Evolutionary conservation across 345 rosid genomes (phyloP), one percentile per base, ranked within the genome.

Genomic region (Salix brachista): DNA sequence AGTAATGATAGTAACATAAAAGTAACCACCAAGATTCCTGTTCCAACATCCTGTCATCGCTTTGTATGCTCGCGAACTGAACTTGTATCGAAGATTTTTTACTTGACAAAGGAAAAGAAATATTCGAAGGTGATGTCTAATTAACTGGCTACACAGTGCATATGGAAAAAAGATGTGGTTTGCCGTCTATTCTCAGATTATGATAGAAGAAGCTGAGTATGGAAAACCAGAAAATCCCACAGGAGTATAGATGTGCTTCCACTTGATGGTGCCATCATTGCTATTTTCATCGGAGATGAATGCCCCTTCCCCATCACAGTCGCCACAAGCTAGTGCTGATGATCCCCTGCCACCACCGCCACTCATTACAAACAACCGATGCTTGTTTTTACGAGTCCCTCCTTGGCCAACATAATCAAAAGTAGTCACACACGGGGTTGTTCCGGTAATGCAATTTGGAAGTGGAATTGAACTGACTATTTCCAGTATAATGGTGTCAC

Each of bases 191-290:
- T 56, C 39, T 78, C 70, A 80, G 28, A 84, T 39, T 41, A 70
- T 61, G 34, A 84, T 19, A 23, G 32, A 30, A 68, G 75, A 81
- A 74, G 82, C 74, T 6, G 84, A 81, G 56, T 65, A 79, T 46
- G 87, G 85, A 36, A 80, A 75, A 26, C 80, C 82, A 18, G 85
- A 82, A 76, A 82, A 82, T 11, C 65, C 84, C 9, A 32, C 17
- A 50, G 84, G 84, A 54, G 72, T 78, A 46, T 82, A 82, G 41
- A 85, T 54, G 30, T 78, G 81, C 54, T 56, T 73, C 87, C 84
- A 85, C 54, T 77, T 81, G 41, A 28, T 58, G 60, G 25, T 60
- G 9, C 79, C 84, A 48, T 48, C 76, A 5, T 41, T 44, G 32
- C 64, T n/a, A 23, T 82, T 79, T 73, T 67, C 80, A 54, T 82